Evolutionary conservation across 2,329 filamentous ascomycete genomes (phyloP).

Genomic region (Pseudogymnoascus sp.): DNA sequence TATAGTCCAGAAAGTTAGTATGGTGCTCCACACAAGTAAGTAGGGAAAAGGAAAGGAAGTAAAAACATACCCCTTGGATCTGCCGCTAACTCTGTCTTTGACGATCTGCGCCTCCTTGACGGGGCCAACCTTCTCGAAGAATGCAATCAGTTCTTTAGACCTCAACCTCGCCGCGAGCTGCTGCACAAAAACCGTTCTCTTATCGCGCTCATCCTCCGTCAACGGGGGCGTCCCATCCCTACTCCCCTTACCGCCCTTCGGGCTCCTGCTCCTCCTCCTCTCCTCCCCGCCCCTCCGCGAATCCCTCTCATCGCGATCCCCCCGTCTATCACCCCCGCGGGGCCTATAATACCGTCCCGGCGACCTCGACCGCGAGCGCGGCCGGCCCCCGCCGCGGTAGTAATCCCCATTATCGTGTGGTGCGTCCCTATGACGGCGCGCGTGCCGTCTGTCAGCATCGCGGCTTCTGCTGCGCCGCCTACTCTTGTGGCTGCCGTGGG

Average conservation of each 20-base stretch:
- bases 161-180: conserved; percentile 90
- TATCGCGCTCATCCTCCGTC: conserved; percentile 92
- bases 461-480: conserved; percentile 72
- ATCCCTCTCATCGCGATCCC: conserved; percentile 39
- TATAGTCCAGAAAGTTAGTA: conserved; percentile 38
- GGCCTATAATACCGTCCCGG: conserved; percentile 51
- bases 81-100: conserved; percentile 90
- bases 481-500: conserved; percentile 64
- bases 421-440: conserved; percentile 59
- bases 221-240: conserved; percentile 58
- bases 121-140: conserved; percentile 90
- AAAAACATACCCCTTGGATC: conserved; percentile 80
- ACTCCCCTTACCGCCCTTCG: conserved; percentile 29
- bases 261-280: conserved; percentile 32
- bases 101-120: conserved; percentile 98
- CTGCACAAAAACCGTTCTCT: conserved; percentile 95
- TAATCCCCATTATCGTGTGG: conserved; percentile 55
- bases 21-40: conserved; percentile 6
- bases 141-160: conserved; percentile 84
- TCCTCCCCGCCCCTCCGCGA: conserved; percentile 34
- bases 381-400: conserved; percentile 57
- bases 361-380: conserved; percentile 64
- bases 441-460: conserved; percentile 65
- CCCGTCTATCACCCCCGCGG: conserved; percentile 35
- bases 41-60: not conserved